A percentile compares a stretch with the other conserved stretches of the same genome.
Evolutionary conservation across 805 yeast genomes (phyloP).

Genomic region (Ogataea naganishii): DNA sequence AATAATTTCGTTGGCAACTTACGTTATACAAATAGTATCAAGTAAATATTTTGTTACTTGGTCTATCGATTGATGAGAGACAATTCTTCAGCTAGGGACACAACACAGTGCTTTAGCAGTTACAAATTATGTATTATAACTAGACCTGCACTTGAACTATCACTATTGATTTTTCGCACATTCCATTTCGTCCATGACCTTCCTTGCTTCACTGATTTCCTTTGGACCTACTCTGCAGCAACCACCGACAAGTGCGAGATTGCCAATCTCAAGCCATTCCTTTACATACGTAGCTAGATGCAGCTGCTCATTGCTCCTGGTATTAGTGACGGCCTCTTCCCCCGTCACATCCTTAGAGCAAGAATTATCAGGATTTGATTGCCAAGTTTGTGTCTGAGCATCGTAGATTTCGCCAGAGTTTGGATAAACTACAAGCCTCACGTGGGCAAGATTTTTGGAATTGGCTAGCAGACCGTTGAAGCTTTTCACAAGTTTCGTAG

Average conservation of each 20-base stretch:
- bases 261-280: conserved; percentile 30
- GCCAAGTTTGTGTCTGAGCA: conserved; percentile 35
- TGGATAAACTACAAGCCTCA: conserved; percentile 56
- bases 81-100: too few species aligned
- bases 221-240: conserved; percentile 65
- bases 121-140: background rate
- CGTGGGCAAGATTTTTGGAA: conserved; percentile 6
- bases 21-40: too few species aligned
- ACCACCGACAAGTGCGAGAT: conserved; percentile 55
- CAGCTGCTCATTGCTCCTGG: conserved; percentile 4
- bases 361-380: conserved; percentile 10
- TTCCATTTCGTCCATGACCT: conserved; percentile 3
- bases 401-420: conserved; percentile 68
- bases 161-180: too few species aligned
- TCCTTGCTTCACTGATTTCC: conserved; percentile 22
- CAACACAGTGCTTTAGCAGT: background rate
- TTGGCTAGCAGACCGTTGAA: conserved; percentile 8
- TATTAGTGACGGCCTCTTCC: too few species aligned
- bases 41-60: too few species aligned
- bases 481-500: conserved; percentile 30
- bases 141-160: conserved; percentile 3
- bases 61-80: too few species aligned
- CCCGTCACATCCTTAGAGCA: conserved; percentile 2
- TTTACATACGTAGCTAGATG: conserved; percentile 31
- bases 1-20: too few species aligned